phyloP scores from a whole-genome alignment of 176 grass and related monocot genomes.

The Ampelocalamus luodianensis region DNA sequence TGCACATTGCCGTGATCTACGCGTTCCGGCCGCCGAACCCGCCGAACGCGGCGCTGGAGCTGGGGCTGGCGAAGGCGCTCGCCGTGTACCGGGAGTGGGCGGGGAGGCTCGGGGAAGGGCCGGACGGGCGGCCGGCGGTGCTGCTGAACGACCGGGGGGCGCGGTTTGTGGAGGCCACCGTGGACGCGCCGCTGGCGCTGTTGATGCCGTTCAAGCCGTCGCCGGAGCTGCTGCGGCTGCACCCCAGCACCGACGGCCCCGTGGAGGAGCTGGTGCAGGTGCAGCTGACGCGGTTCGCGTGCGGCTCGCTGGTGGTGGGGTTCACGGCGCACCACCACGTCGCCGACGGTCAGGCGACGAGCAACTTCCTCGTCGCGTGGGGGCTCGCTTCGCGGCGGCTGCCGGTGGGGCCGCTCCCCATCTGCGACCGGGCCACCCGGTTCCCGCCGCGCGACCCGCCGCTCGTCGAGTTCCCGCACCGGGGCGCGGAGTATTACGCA shows the following conservation, averaged over 20 bases:
- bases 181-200: constrained; percentile 49
- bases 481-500: constrained; percentile 42
- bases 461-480: constrained; percentile 49
- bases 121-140: constrained; percentile 40
- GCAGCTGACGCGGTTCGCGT: constrained; percentile 71
- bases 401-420: constrained; percentile 22
- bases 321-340: constrained; percentile 53
- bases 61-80: constrained; percentile 49
- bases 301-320: constrained; percentile 59
- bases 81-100: constrained; percentile 63
- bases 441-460: constrained; percentile 47
- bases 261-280: constrained; percentile 59
- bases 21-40: constrained; percentile 69
- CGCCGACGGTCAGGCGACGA: constrained; percentile 63
- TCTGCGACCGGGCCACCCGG: constrained; percentile 47
- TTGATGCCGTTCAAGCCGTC: constrained; percentile 52
- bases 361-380: constrained; percentile 68
- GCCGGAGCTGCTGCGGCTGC: constrained; percentile 48
- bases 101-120: constrained; percentile 44
- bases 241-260: constrained; percentile 46
- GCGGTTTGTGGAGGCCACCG: constrained; percentile 57
- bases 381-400: constrained; percentile 48
- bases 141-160: constrained; percentile 60
- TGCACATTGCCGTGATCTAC: constrained; percentile 72
- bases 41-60: constrained; percentile 47